phyloP scores from a whole-genome alignment of 495 filamentous ascomycete species.

The Neurospora sp. region DNA sequence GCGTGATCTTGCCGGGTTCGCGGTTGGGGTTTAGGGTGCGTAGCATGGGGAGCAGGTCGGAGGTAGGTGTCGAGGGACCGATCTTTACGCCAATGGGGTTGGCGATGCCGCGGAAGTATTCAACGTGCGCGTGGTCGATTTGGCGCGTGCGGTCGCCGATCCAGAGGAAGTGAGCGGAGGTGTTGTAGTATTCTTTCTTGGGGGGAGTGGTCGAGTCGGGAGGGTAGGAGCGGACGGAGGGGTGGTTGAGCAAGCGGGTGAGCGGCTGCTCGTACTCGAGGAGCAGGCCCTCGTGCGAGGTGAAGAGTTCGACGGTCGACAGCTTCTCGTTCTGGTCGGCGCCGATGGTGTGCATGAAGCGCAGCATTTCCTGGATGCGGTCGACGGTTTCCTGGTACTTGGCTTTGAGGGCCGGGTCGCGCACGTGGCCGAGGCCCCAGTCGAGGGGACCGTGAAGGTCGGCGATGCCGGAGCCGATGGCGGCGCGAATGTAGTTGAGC shows the following conservation, averaged over 20 bases:
- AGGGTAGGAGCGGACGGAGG: constrained; percentile 19
- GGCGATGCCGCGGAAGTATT: constrained; percentile 92
- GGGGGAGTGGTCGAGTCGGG: constrained; percentile 10
- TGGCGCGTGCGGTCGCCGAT: constrained; percentile 94
- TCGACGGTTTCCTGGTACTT: constrained; percentile 76
- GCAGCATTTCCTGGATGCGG: constrained; percentile 80
- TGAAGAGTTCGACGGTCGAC: constrained; percentile 90
- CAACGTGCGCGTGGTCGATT: constrained; percentile 83
- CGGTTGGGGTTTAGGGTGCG: constrained; percentile 72
- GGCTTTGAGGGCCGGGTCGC: constrained; percentile 66
- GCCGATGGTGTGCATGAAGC: constrained; percentile 92
- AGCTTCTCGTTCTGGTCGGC: constrained; percentile 77
- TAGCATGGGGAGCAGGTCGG: constrained; percentile 66
- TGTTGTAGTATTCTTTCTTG: constrained; percentile 62
- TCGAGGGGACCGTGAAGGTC: constrained; percentile 89
- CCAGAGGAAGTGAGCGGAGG: constrained; percentile 96
- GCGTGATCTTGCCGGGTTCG: constrained; percentile 83
- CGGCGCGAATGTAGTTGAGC: constrained; percentile 79
- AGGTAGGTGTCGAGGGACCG: constrained; percentile 66
- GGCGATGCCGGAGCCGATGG: constrained; percentile 78
- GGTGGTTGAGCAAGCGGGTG: constrained; percentile 64
- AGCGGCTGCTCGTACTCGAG: constrained; percentile 89
- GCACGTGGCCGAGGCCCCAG: constrained; percentile 92
- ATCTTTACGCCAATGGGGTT: constrained; percentile 97
- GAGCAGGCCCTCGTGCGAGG: constrained; percentile 87